Evolutionary conservation across 2,329 filamentous ascomycete species (phyloP), one percentile per base, ranked within the genome.

Genomic region (Cytospora leucostoma): DNA sequence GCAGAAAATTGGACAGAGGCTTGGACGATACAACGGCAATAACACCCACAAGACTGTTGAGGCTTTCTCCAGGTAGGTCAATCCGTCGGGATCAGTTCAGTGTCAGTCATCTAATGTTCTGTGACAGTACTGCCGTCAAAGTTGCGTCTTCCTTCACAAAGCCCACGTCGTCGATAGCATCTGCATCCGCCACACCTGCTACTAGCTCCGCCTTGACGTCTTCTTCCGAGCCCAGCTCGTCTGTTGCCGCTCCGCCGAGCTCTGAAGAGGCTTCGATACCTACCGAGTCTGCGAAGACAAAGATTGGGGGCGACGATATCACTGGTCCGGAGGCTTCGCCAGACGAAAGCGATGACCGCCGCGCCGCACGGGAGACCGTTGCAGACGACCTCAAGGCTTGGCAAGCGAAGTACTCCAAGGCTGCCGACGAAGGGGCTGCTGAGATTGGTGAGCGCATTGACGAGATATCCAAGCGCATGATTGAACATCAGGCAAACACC

Each of bases 341-440:
- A 57, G 74, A 78, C 38, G 83, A 85, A 62, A 80, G 83, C 35
- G 83, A 87, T 33, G 75, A 79, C 17, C 82, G 84, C 33, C 83
- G 84, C 60, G 83, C 81, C 4, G 84, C 84, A 2, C 85, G 86
- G 52, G 84, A 88, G 70, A 85, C 84, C 67, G 90, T 98, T 50
- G 82, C 87, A 1, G 84, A 89, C 52, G 95, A 99, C 73, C 83
- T 99, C 15, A 84, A 86, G 68, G 83, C 84, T 62, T 99, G 95
- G 94, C 90, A 97, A 75, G 86, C 86, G 66, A 96, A 96, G 71
- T 97, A 97, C 73, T 84, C 90, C 34, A 86, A 88, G 65, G 93
- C 93, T 11, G 92, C 92, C 8, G 90, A 96, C 65, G 93, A 96
- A 73, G 93, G 93, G 6, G 84, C 84, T 4, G 72, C 73, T 21